Evolutionary conservation across 2,329 filamentous ascomycete genomes (phyloP).

Genomic region (Tolypocladium amazonense): DNA sequence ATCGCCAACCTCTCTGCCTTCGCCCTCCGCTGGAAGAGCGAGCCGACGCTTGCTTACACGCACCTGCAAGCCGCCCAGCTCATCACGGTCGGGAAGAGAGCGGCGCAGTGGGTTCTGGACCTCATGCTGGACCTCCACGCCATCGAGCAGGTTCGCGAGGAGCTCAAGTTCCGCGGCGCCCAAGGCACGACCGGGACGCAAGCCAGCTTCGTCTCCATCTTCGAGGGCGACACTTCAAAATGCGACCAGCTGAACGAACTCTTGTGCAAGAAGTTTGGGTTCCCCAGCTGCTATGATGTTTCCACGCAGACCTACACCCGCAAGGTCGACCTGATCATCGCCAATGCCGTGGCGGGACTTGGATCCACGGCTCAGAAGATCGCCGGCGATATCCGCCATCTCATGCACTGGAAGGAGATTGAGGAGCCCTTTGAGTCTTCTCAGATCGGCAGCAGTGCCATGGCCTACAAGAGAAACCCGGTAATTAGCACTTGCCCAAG

Average conservation of each 20-base stretch:
- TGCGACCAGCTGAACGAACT: constrained; percentile 43
- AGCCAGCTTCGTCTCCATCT: constrained; percentile 50
- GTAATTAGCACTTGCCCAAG: background rate
- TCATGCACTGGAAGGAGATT: constrained; percentile 69
- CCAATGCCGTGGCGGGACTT: constrained; percentile 69
- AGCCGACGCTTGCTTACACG: constrained; percentile 66
- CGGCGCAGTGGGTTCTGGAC: constrained; percentile 59
- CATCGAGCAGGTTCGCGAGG: constrained; percentile 57
- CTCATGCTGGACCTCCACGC: constrained; percentile 58
- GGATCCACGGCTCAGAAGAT: constrained; percentile 67
- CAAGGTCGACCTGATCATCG: constrained; percentile 73
- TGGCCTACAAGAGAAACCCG: constrained; percentile 14
- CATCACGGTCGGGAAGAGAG: constrained; percentile 10
- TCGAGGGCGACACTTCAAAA: constrained; percentile 37
- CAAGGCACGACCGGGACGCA: constrained; percentile 58
- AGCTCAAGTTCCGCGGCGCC: constrained; percentile 65
- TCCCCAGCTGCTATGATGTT: constrained; percentile 37
- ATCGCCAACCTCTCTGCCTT: constrained; percentile 66
- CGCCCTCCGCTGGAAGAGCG: constrained; percentile 57
- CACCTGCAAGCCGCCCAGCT: constrained; percentile 35
- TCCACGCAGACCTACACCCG: constrained; percentile 62
- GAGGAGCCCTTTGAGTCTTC: constrained; percentile 75
- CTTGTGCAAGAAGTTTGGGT: constrained; percentile 45
- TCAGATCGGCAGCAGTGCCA: constrained; percentile 49
- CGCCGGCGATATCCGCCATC: constrained; percentile 60